A percentile compares a stretch with the other conserved stretches of the same genome.
These are phyloP conservation scores for Isochrysis galbana DNA, from an alignment of 78 protist genomes.

Conservation along the genomic window DNA sequence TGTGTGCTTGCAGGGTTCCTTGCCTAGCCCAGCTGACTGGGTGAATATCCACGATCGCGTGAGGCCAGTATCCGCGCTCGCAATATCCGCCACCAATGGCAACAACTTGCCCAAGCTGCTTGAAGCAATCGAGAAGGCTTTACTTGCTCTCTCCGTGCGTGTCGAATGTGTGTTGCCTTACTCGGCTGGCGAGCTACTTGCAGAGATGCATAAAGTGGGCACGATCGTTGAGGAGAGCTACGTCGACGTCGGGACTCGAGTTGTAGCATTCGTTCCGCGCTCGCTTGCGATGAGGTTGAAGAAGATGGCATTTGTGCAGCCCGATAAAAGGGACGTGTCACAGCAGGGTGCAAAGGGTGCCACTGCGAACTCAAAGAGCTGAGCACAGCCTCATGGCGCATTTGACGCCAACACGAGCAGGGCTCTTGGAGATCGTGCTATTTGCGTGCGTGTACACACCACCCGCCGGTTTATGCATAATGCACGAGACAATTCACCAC, in stretches of 20 bases:
- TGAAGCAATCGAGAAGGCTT: not conserved
- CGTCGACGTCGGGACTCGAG: not conserved
- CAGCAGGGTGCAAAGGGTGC: too few relatives aligned
- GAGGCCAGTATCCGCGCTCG: not conserved
- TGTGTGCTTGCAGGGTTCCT: too few relatives aligned
- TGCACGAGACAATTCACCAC: too few relatives aligned
- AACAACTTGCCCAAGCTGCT: not conserved
- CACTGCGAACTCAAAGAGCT: too few relatives aligned
- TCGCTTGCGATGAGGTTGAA: not conserved
- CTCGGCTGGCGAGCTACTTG: not conserved
- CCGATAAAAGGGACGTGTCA: too few relatives aligned
- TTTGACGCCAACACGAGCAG: too few relatives aligned
- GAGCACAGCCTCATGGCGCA: too few relatives aligned
- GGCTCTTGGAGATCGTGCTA: too few relatives aligned
- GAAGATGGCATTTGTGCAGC: too few relatives aligned
- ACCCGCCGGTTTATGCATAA: too few relatives aligned
- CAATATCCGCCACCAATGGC: not conserved
- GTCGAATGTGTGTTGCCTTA: not conserved
- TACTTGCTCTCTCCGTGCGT: not conserved
- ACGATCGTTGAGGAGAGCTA: conserved; percentile 5
- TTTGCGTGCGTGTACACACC: too few relatives aligned
- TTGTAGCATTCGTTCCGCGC: conserved; percentile 22
- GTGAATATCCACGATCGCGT: not conserved
- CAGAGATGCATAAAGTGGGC: conserved; percentile 17
- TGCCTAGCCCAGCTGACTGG: not conserved